Base-by-base conservation (phyloP, 1,139 yeast species). In the Sugiyamaella japonica region DNA sequence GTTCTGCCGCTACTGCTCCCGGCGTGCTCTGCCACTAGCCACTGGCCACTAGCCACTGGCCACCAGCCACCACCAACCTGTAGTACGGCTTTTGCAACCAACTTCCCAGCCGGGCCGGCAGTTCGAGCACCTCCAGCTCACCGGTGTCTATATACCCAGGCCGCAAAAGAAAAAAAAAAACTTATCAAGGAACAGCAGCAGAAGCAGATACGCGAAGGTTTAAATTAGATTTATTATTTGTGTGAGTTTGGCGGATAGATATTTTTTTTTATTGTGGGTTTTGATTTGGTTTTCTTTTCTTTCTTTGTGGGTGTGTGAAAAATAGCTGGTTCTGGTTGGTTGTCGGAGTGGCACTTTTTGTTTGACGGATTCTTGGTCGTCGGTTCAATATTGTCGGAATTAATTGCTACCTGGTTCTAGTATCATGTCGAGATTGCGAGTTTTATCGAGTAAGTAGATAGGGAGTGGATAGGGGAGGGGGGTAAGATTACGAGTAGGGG, bases 341-440 rank as follows among this genome's bases (percentile, higher is more conserved):
- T 36, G 10, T 36, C 39, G 10, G 23, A 7, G 9, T 28, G 8
- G 9, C 31, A 28, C 31, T 7, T 32, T 32, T 10, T 6, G 7
- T 32, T 32, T 32, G 7, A n/a, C n/a, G n/a, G n/a, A n/a, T n/a
- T n/a, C 12, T 32, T 32, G 13, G 7, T 32, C 37, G 6, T 9
- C 31, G 6, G 31, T 28, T 28, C 9, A 7, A 28, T 28, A 7
- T 28, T 28, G 31, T 28, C 6, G 31, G 31, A 28, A 28, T 7
- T 9, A 28, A 9, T 28, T 8, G 40, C 5, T 7, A 7, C 20
- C 16, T 37, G 43, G 13, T 38, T 29, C n/a, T 20, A 46, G 23
- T 13, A 46, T 46, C 45, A 39, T 40, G 39, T 20, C 49, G 15
- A 48, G 51, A 48, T 48, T 48, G 25, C 17, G 45, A 20, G 51